Percentiles rank a stretch among this genome's conserved stretches.
phyloP scores from a whole-genome alignment of 768 basidiomycete genomes.

The Sarcodon aspratus region DNA sequence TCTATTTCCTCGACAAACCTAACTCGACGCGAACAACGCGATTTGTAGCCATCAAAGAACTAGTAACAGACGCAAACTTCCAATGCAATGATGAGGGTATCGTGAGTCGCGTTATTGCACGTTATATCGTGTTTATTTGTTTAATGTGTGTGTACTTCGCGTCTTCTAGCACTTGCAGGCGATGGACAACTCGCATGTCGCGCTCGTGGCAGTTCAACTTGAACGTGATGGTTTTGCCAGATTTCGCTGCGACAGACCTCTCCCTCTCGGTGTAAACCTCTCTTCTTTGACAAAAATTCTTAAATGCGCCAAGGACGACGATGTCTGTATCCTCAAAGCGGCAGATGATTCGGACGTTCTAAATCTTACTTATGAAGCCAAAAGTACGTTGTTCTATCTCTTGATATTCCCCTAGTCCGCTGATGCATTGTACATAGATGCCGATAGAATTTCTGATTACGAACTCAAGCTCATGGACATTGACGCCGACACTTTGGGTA shows the following conservation, averaged over 20 bases:
- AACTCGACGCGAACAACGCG: not conserved
- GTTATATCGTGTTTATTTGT: not conserved
- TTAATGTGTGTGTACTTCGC: not conserved
- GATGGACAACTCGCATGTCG: conserved; percentile 99
- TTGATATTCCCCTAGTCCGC: not conserved
- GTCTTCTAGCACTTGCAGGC: conserved; percentile 68
- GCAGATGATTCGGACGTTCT: conserved; percentile 84
- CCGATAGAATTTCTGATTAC: conserved; percentile 93
- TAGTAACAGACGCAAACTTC: conserved; percentile 96
- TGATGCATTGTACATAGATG: conserved; percentile 35
- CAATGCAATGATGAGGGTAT: conserved; percentile 95
- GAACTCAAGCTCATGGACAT: conserved; percentile 99
- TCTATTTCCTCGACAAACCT: not conserved
- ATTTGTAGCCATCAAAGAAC: conserved; percentile 82
- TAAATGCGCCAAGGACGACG: conserved; percentile 96
- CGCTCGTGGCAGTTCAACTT: conserved; percentile 84
- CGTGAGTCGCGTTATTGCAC: conserved; percentile 25
- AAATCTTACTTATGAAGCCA: conserved; percentile 83
- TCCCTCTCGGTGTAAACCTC: conserved; percentile 85
- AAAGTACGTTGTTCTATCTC: conserved; percentile 40
- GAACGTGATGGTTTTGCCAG: conserved; percentile 68
- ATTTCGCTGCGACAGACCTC: conserved; percentile 91
- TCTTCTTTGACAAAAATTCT: conserved; percentile 87
- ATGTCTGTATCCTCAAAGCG: conserved; percentile 84
- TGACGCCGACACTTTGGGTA: conserved; percentile 87